Base-by-base conservation (phyloP, 2,329 filamentous ascomycete genomes). In the Chalaropsis thielavioides region DNA sequence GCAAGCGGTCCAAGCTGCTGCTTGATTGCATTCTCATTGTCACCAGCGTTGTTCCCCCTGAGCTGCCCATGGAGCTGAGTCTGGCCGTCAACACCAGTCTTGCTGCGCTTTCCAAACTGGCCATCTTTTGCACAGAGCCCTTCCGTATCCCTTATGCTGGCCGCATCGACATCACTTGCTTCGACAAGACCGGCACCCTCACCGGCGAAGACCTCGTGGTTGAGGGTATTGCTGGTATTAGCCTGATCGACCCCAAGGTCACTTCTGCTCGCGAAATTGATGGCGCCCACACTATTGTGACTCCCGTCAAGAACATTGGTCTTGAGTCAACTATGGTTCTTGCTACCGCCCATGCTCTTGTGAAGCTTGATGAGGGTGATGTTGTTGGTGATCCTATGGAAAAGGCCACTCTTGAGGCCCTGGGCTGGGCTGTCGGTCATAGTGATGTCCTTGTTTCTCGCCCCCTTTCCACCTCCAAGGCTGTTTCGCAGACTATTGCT, bases 301-400 rank as follows among this genome's bases (percentile, higher is more conserved):
- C 83, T 17, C 80, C 85, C 64, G 86, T 95, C 44, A 80, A 81
- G 56, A 78, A 88, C 27, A 83, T 87, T 69, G 84, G 84, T 44
- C 79, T 92, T 56, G 86, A 95, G 70, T 97, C 94, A 0, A 95
- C 92, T 8, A 80, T 99, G 65, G 94, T 97, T 63, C 84, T 99
- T 64, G 92, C 94, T 51, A 95, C 92, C 13, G 94, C 94, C 1
- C 94, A 99, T 73, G 94, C 94, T 51, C 80, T 99, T 35, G 95
- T 99, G 61, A 96, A 92, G 73, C 82, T 99, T 17, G 94, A 99
- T 69, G 94, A 99, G 74, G 94, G 94, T 22, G 94, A 99, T 13
- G 88, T 97, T 70, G 94, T 99, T 56, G 94, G 94, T 71, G 94
- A 99, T 72, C 94, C 94, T 1, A 99, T 99, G 94, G 94, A 99